Percentiles rank a stretch among this genome's conserved stretches.
These are phyloP conservation scores for Cyclotella kingstonii DNA, from an alignment of 108 stramenopile genomes.

Conservation along the genomic window DNA sequence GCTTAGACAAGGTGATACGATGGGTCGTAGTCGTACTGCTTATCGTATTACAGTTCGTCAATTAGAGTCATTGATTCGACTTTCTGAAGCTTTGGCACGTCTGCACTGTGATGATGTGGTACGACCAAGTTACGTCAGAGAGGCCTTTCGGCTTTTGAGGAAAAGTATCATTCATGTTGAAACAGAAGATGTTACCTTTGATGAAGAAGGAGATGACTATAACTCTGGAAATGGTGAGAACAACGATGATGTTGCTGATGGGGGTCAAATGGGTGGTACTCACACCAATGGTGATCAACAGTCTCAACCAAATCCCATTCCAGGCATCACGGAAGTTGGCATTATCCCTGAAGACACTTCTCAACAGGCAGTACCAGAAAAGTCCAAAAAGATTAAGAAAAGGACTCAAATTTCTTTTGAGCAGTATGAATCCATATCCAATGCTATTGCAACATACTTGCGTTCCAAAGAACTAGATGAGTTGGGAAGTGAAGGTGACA, in stretches of 20 bases:
- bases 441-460: constrained; percentile 86
- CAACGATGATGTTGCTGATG: constrained; percentile 26
- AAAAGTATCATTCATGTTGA: constrained; percentile 98
- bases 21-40: constrained; percentile 91
- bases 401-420: constrained; percentile 95
- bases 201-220: constrained; percentile 81
- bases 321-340: constrained; percentile 17
- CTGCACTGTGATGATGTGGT: constrained; percentile 91
- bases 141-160: constrained; percentile 92
- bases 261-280: constrained; percentile 37
- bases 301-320: constrained; percentile 28
- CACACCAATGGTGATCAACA: constrained; percentile 7
- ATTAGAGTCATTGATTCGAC: constrained; percentile 96
- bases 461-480: constrained; percentile 78
- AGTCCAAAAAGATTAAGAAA: constrained; percentile 76
- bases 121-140: constrained; percentile 84
- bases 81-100: constrained; percentile 95
- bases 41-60: constrained; percentile 99
- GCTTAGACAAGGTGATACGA: constrained; percentile 91
- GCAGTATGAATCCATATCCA: constrained; percentile 91
- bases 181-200: constrained; percentile 92
- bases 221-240: constrained; percentile 18
- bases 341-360: constrained; percentile 16
- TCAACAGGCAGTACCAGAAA: constrained; percentile 33
- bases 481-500: constrained; percentile 31